Conservation (phyloP, 345 rosid species). For the Rhodamnia argentea region DNA sequence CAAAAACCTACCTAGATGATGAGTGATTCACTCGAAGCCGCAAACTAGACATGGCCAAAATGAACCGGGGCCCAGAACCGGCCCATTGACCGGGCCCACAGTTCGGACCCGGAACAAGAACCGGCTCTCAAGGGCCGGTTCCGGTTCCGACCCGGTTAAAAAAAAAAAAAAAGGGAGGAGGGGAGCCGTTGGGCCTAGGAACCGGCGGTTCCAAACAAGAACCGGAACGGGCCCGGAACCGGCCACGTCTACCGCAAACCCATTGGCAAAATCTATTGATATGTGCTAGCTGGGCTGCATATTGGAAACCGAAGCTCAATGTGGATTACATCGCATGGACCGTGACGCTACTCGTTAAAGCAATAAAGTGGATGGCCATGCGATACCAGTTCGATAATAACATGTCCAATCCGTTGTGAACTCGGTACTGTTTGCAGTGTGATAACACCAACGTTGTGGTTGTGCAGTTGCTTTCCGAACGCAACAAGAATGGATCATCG, state of each 20-base stretch:
- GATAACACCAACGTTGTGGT: background rate
- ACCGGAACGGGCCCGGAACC: no score
- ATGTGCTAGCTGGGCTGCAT: background rate
- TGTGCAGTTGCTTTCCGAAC: background rate
- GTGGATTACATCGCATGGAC: background rate
- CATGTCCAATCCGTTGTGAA: background rate
- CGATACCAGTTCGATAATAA: background rate
- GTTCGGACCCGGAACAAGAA: no score
- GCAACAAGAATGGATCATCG: background rate
- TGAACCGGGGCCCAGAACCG: no score
- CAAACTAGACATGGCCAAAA: no score
- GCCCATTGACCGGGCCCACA: no score
- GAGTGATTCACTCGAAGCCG: background rate
- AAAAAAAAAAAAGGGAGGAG: no score
- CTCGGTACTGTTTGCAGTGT: background rate
- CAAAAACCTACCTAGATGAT: background rate
- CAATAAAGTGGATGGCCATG: background rate
- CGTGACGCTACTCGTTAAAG: background rate
- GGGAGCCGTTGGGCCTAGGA: no score
- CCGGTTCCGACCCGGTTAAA: no score
- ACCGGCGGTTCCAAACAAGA: no score
- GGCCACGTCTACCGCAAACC: no score
- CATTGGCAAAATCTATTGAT: background rate
- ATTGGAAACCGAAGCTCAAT: background rate
- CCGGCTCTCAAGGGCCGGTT: no score